phyloP scores from a whole-genome alignment of 202 grass and related monocot genomes.

The Thinopyrum obtusiflorum region DNA sequence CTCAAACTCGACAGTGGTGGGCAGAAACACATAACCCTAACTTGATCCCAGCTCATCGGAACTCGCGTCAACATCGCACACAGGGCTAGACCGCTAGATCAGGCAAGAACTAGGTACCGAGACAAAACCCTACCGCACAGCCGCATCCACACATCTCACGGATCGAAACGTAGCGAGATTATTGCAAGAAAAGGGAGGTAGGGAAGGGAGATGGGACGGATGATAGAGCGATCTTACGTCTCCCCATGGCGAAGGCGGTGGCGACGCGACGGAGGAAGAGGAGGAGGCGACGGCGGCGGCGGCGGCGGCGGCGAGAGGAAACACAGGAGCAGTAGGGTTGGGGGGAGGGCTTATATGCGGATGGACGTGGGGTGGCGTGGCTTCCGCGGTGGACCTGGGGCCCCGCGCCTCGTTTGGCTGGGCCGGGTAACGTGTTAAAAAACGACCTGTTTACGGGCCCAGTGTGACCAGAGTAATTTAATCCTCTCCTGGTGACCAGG shows the following conservation, averaged over 20 bases:
- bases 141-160: neutral
- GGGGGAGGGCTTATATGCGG: neutral
- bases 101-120: neutral
- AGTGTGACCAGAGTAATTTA: neutral
- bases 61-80: neutral
- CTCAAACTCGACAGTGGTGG: neutral
- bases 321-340: neutral
- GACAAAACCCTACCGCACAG: neutral
- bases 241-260: slow-evolving; percentile 3
- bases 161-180: neutral
- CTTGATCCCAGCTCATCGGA: neutral
- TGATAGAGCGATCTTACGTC: neutral
- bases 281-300: neutral
- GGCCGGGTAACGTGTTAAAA: neutral
- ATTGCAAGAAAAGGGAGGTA: neutral
- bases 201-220: neutral
- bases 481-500: neutral
- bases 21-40: neutral
- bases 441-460: neutral
- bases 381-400: neutral
- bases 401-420: neutral
- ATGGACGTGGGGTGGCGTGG: neutral
- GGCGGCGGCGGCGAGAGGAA: neutral
- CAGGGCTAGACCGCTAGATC: neutral
- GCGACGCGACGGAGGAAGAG: neutral